A percentile compares a stretch with the other conserved stretches of the same genome.
phyloP scores from a whole-genome alignment of 495 filamentous ascomycete species.

The Hyaloscypha bicolor region DNA sequence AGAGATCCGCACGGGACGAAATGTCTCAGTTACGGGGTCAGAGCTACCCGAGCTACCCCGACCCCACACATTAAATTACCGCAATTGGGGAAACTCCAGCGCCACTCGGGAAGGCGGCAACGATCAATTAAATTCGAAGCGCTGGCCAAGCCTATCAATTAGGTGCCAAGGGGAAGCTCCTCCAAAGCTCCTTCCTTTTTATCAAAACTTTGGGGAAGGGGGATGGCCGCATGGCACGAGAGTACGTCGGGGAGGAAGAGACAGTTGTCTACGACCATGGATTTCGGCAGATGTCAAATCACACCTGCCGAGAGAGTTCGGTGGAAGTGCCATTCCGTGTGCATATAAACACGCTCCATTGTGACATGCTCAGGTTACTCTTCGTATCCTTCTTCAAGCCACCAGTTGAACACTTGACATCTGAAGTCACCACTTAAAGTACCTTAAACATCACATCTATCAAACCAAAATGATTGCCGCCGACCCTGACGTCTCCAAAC shows the following conservation, averaged over 20 bases:
- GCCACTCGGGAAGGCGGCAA: not conserved
- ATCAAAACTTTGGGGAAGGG: too few species aligned
- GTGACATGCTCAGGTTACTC: not conserved
- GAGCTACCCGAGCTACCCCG: not conserved
- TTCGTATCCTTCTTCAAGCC: not conserved
- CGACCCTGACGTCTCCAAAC: conserved; percentile 21
- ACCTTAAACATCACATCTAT: not conserved
- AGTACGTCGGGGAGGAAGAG: not conserved
- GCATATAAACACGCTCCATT: not conserved
- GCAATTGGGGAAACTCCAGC: not conserved
- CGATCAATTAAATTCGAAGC: not conserved
- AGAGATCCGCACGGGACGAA: too few species aligned
- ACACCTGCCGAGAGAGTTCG: not conserved
- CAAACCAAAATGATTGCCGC: conserved; percentile 21
- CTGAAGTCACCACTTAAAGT: not conserved
- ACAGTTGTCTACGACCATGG: not conserved
- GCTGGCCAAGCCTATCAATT: not conserved
- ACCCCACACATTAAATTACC: not conserved
- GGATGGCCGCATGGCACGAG: not conserved
- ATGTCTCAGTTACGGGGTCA: not conserved
- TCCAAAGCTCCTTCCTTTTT: too few species aligned
- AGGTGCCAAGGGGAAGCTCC: not conserved
- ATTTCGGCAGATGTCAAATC: not conserved
- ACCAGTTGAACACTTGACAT: not conserved
- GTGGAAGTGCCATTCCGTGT: not conserved